Base-by-base conservation (phyloP, 2,329 filamentous ascomycete species). In the Beauveria brongniartii region DNA sequence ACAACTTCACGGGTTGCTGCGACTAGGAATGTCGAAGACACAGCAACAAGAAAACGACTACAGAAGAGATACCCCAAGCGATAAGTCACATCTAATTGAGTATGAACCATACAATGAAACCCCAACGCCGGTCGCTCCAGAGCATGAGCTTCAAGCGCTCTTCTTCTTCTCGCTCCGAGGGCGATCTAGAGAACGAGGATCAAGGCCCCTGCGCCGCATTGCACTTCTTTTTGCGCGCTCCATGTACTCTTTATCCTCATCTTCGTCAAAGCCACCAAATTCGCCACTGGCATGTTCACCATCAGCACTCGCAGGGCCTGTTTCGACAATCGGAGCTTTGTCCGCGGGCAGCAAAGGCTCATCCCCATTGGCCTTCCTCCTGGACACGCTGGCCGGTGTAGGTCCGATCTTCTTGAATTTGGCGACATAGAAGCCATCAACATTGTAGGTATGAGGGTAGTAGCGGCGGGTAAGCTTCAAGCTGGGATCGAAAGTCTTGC, bases 371-470 rank as follows among this genome's bases (percentile, higher is more conserved):
- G 16, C 65, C 61, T 28, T 62, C 20, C 65, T 61, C 59, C 68
- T 69, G 59, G 63, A 54, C 51, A 65, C 65, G 63, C 82, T 84
- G 61, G 80, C 76, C 1, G 90, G 87, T 46, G 89, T 90, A 3
- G 91, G 89, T 0, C 86, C 93, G 18, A 85, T 85, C 82, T 99
- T 99, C 76, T 96, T 92, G 77, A 99, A 89, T 76, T 99, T 99
- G 70, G 92, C 91, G 64, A 99, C 94, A 73, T 92, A 99, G 86
- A 99, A 99, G 65, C 94, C 94, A 73, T 97, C 94, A 40, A 99
- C 92, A 77, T 97, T 96, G 79, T 94, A 91, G 22, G 89, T 84
- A 73, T 96, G 91, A 0, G 92, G 91, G 76, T 95, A 96, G 79
- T 91, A 96, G 61, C 92, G 82, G 65, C 91, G 81, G 18, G 92